These are phyloP conservation scores for Tolypocladium inflatum DNA, from an alignment of 2,329 filamentous ascomycete genomes.

Conservation along the genomic window DNA sequence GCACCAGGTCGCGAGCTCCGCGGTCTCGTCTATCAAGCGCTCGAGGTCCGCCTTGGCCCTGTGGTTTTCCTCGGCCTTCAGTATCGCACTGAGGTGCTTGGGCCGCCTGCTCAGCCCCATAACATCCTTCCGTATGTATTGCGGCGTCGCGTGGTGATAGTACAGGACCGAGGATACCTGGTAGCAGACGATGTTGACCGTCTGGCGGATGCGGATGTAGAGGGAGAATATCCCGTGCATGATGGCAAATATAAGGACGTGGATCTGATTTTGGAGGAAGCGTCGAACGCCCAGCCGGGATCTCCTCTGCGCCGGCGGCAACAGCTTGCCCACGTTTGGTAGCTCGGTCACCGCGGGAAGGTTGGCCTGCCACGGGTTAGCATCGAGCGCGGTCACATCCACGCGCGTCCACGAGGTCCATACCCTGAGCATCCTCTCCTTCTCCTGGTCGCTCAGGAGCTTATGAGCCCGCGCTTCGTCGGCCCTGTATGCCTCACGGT, in stretches of 20 bases:
- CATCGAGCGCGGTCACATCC: slow-evolving; percentile 2
- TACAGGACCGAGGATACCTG: slow-evolving; percentile 74
- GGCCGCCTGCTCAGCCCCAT: slow-evolving; percentile 64
- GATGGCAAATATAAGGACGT: slow-evolving; percentile 57
- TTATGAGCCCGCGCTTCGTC: slow-evolving; percentile 25
- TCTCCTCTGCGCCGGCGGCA: slow-evolving; percentile 17
- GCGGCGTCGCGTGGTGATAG: slow-evolving; percentile 92
- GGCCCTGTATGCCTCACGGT: slow-evolving; percentile 28
- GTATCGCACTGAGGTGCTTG: slow-evolving; percentile 77
- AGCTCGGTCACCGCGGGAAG: slow-evolving; percentile 24
- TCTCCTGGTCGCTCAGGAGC: slow-evolving; percentile 25
- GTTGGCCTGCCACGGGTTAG: slow-evolving; percentile 20
- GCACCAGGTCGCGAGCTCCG: slow-evolving; percentile 90
- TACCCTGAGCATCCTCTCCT: slow-evolving; percentile 26
- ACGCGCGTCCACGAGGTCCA: neutral
- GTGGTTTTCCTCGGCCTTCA: slow-evolving; percentile 63
- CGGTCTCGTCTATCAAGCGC: slow-evolving; percentile 77
- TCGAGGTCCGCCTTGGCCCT: slow-evolving; percentile 68
- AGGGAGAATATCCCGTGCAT: slow-evolving; percentile 80
- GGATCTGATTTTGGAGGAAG: slow-evolving; percentile 52
- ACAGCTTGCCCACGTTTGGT: slow-evolving; percentile 15
- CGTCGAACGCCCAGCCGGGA: slow-evolving; percentile 48
- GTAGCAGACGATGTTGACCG: slow-evolving; percentile 69
- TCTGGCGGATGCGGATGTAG: slow-evolving; percentile 73
- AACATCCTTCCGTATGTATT: slow-evolving; percentile 84